A percentile compares a stretch with the other conserved stretches of the same genome.
These are phyloP conservation scores for Camellia oleifera DNA, from an alignment of 179 eudicot species.

Conservation along the genomic window DNA sequence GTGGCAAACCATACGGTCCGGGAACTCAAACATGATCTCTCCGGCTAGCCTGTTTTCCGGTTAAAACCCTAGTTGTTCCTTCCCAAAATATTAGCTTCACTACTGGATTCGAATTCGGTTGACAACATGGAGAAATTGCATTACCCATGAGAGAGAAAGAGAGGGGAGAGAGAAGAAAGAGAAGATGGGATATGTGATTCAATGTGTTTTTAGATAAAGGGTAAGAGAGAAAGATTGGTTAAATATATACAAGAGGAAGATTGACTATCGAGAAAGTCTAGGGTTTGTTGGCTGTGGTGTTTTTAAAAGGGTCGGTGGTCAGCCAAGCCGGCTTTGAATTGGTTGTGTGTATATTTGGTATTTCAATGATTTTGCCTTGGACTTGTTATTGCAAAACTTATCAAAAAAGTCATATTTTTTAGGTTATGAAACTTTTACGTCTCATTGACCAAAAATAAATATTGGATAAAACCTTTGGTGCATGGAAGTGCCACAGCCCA, in stretches of 20 bases:
- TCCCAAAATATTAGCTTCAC: slow-evolving; percentile 56
- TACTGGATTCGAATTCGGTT: slow-evolving; percentile 9
- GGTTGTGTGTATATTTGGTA: background rate
- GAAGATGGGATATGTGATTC: background rate
- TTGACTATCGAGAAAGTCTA: background rate
- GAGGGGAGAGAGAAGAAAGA: background rate
- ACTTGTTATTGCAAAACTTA: background rate
- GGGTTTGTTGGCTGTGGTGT: slow-evolving; percentile 24
- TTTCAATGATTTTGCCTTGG: background rate
- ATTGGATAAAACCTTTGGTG: background rate
- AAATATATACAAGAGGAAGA: slow-evolving; percentile 1
- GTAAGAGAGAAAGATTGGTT: background rate
- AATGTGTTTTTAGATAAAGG: background rate
- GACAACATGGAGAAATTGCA: slow-evolving; percentile 17
- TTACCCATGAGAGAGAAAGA: slow-evolving; percentile 33
- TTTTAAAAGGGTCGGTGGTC: slow-evolving; percentile 36
- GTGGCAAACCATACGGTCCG: slow-evolving; percentile 73
- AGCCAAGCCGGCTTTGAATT: slow-evolving; percentile 37
- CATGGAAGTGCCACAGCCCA: background rate
- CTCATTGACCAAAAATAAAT: background rate
- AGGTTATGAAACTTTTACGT: no score
- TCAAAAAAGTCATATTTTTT: background rate
- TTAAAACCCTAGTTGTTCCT: slow-evolving; percentile 53
- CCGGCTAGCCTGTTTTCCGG: slow-evolving; percentile 53
- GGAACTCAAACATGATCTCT: slow-evolving; percentile 90